Evolutionary conservation across 2,329 filamentous ascomycete genomes (phyloP), one percentile per base, ranked within the genome.

Genomic region (Stemphylium vesicarium): DNA sequence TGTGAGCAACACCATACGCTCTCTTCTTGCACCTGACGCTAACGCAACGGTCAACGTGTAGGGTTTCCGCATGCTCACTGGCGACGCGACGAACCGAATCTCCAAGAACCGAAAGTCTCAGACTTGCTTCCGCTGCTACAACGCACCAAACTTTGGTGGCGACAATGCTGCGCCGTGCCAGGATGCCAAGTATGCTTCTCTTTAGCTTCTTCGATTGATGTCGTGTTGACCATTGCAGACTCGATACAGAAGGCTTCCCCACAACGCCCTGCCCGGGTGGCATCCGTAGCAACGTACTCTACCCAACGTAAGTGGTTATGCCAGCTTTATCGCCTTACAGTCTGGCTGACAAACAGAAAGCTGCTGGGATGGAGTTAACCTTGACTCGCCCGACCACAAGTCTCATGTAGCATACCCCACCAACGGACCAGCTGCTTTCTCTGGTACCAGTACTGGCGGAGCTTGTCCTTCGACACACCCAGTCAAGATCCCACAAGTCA

Each of bases 361-460:
- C 47, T 74, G 73, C 54, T 81, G 80, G 79, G 79, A 82, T 50
- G 79, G 80, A 57, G 75, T 73, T 60, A 81, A 81, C 63, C 56
- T 79, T 5, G 80, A 87, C 70, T 57, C 53, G 3, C 57, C 57
- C 2, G 57, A 57, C 26, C 85, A 87, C 78, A 81, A 80, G 73
- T 78, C 78, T 56, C 85, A 80, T 60, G 76, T 80, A 12, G 71
- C 79, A 6, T 80, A 80, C 50, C 78, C 79, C 1, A 68, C 60
- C 22, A 69, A 58, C 16, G 69, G 68, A 1, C 67, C 68, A 11
- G 59, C 63, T 11, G 7, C 48, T 0, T 71, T 71, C 53, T 60
- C 64, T 29, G 63, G 60, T 44, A 60, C 58, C 40, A 59, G 60
- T 26, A 59, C 59, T 2, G 66, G 65, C 18, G 78, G 78, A 12